Evolutionary conservation across 2,329 filamentous ascomycete genomes (phyloP).

Genomic region (Sporothrix sp.): DNA sequence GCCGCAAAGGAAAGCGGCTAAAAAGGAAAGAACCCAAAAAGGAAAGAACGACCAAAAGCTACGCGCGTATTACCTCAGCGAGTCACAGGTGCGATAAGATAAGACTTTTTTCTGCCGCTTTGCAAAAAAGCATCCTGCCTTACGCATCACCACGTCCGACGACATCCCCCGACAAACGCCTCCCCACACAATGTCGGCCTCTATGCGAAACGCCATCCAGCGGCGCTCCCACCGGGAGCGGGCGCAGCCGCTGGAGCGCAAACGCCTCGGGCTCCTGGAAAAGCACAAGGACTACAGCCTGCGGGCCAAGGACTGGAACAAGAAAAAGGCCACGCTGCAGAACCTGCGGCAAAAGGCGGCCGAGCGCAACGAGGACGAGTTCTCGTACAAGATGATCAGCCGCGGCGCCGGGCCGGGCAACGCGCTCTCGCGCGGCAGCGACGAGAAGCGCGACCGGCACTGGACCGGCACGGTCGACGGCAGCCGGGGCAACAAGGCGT

Average conservation of each 20-base stretch:
- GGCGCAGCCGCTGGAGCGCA: slow-evolving; percentile 72
- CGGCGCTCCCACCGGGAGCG: slow-evolving; percentile 70
- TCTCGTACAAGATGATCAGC: slow-evolving; percentile 61
- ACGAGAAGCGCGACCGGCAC: slow-evolving; percentile 32
- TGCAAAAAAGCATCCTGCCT: not conserved
- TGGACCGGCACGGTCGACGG: slow-evolving; percentile 48
- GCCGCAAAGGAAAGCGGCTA: too few species aligned
- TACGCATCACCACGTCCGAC: not conserved
- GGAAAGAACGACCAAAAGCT: too few species aligned
- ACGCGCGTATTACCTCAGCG: too few species aligned
- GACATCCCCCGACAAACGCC: not conserved
- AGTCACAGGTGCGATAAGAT: slow-evolving; percentile 6
- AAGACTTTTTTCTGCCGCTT: slow-evolving; percentile 4
- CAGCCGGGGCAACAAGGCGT: slow-evolving; percentile 45
- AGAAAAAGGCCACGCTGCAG: slow-evolving; percentile 53
- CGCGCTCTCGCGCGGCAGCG: slow-evolving; percentile 28
- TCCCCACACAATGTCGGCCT: slow-evolving; percentile 18
- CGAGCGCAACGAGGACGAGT: slow-evolving; percentile 62
- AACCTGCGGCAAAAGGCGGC: slow-evolving; percentile 50
- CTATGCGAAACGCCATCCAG: slow-evolving; percentile 23
- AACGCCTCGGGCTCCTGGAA: slow-evolving; percentile 83
- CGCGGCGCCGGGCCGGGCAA: slow-evolving; percentile 44
- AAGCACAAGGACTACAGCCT: slow-evolving; percentile 62
- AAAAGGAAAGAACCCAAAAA: too few species aligned
- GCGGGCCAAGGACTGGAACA: slow-evolving; percentile 55